phyloP scores from a whole-genome alignment of 2,329 filamentous ascomycete species.

The Alternaria gaisen region DNA sequence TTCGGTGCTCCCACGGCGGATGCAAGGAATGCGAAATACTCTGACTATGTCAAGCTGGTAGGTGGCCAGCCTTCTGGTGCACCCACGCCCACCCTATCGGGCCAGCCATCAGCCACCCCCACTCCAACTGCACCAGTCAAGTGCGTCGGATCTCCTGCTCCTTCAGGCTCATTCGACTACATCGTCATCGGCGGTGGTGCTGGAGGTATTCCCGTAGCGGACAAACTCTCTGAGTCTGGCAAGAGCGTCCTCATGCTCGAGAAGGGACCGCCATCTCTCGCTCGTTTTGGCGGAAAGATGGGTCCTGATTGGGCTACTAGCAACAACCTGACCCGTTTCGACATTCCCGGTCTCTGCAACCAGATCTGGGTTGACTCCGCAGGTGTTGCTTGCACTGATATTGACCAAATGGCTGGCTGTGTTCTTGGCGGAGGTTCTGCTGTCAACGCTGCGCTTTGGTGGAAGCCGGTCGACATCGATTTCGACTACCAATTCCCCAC shows the following conservation, averaged over 20 bases:
- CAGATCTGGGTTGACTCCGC: slow-evolving; percentile 71
- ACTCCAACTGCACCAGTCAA: slow-evolving; percentile 44
- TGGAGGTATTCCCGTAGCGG: slow-evolving; percentile 67
- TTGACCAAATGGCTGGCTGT: slow-evolving; percentile 77
- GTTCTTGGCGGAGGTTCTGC: slow-evolving; percentile 73
- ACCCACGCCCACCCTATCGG: slow-evolving; percentile 33
- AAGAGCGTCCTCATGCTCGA: slow-evolving; percentile 69
- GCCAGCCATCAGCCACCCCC: slow-evolving; percentile 31
- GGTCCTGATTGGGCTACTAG: slow-evolving; percentile 69
- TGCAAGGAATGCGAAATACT: slow-evolving; percentile 57
- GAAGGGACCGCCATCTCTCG: slow-evolving; percentile 64
- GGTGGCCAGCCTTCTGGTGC: slow-evolving; percentile 25
- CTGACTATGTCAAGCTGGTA: slow-evolving; percentile 52
- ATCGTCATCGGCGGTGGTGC: slow-evolving; percentile 71
- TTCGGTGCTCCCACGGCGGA: slow-evolving; percentile 59
- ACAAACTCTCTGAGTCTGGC: slow-evolving; percentile 70
- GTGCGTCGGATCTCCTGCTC: slow-evolving; percentile 48
- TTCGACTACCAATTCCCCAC: slow-evolving; percentile 77
- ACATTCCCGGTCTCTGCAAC: slow-evolving; percentile 76
- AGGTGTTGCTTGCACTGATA: slow-evolving; percentile 73
- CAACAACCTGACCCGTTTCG: slow-evolving; percentile 73
- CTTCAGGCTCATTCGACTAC: slow-evolving; percentile 66
- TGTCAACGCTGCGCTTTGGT: slow-evolving; percentile 75
- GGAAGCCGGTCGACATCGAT: slow-evolving; percentile 70
- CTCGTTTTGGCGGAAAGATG: slow-evolving; percentile 70